Conservation (phyloP, 148 eudicot species). For the Talinum fruticosum region DNA sequence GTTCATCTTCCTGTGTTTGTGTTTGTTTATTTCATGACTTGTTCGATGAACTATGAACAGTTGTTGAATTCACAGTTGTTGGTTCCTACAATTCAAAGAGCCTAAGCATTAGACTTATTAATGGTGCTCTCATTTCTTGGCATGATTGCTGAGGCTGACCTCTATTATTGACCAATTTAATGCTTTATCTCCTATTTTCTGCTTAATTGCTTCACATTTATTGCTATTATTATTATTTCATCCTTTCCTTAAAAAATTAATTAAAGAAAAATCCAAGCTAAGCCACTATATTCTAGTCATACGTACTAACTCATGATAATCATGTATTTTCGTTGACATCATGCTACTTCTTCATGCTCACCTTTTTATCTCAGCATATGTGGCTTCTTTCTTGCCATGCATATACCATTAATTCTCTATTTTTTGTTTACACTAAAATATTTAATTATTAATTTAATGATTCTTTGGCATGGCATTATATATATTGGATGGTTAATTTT, state of each 20-base stretch:
- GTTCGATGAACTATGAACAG: neutral
- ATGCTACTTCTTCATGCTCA: neutral
- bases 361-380: neutral
- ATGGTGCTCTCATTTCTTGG: conserved; percentile 3
- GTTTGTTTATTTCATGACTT: neutral
- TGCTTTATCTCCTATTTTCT: neutral
- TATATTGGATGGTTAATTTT: too few relatives aligned
- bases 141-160: neutral
- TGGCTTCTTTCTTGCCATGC: neutral
- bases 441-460: too few relatives aligned
- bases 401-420: too few relatives aligned
- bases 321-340: neutral
- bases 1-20: too few relatives aligned
- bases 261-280: neutral
- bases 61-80: too few relatives aligned
- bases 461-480: too few relatives aligned
- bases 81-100: neutral
- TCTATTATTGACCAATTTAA: neutral
- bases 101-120: neutral
- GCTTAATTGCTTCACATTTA: neutral
- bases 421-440: too few relatives aligned
- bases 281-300: neutral
- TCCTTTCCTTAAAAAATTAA: neutral
- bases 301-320: neutral
- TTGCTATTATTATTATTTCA: neutral